Base-by-base conservation (phyloP, 1,284 basidiomycete genomes). In the Trichosporon sp. region DNA sequence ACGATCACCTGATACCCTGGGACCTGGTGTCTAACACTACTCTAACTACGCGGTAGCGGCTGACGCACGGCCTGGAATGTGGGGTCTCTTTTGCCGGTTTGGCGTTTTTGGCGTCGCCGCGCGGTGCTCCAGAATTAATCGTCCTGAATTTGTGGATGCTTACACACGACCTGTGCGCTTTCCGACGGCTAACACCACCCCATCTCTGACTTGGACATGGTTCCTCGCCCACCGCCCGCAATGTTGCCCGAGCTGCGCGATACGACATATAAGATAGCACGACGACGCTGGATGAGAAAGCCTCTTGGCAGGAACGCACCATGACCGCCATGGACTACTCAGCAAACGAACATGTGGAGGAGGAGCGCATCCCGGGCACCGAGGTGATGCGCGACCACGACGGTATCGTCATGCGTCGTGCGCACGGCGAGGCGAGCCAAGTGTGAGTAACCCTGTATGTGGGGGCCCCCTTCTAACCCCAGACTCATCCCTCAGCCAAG, bases 381-480 rank as follows among this genome's bases (percentile, higher is more conserved):
- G 62, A 66, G 21, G 33, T 66, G 40, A 63, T 66, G 65, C 58
- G 56, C n/a, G 65, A 66, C 49, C 61, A 61, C 34, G 59, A 62
- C 40, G 59, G 62, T 14, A n/a, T 62, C 5, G 23, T 31, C n/a
- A 13, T 62, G n/a, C 37, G 29, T 31, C 58, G 57, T 10, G 36
- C 31, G 2, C 25, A 34, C 23, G 60, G 23, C 13, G 58, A 56
- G 9, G 21, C 19, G 16, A 61, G 58, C 27, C 25, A 49, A 16
- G 58, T 60, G 65, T 59, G 19, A 36, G 61, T 58, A 10, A 9
- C 33, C 14, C n/a, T 0, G 23, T 19, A 32, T 23, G 16, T 3
- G 23, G 25, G 19, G 40, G 8, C 36, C 36, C 27, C 7, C n/a
- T 9, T 4, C 31, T 56, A 32, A 56, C 34, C n/a, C 32, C 58